Evolutionary conservation across 106 monocot genomes (phyloP), one percentile per base, ranked within the genome.

Genomic region (Acanthochlamys bracteata): DNA sequence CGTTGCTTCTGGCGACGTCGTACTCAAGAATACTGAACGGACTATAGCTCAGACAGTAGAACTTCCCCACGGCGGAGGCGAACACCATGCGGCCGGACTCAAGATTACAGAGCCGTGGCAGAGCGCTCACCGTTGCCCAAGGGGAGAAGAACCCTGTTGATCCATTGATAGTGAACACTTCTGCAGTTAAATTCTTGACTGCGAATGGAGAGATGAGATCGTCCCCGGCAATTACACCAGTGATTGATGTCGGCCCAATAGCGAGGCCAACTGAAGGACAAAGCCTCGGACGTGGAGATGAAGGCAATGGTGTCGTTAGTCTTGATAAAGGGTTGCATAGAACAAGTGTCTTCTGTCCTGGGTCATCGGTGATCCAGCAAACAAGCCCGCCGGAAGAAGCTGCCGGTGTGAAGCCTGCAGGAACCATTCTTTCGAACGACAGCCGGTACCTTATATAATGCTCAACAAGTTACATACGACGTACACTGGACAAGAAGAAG

Each of bases 161-260:
- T 13, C 80, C 85, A 63, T 87, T 79, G 2, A 68, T 84, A 53
- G 66, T 70, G 74, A 91, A 85, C n/a, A 61, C 54, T 69, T 96
- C 96, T 0, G 88, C 66, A 10, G 91, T 82, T 25, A 96, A 74
- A 72, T 96, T 96, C 80, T 96, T 96, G 57, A 94, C 94, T 10
- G 94, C 86, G 71, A 84, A 94, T 15, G 83, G 89, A 41, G 94
- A 94, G 53, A 94, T 82, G 42, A 94, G 81, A 59, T 94, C 89
- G 23, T 94, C 94, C 1, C 89, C 94, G 16, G 94, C 94, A 15
- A 94, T 63, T 41, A 89, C 67, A 4, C 74, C 70, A 64, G 59
- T 75, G 71, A 94, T 55, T 27, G 84, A 83, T 0, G 86, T 66
- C 8, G 70, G 53, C 3, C 61, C 64, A 4, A 71, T 77, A 24